These are phyloP conservation scores for Trifolium subterraneum DNA, from an alignment of 306 rosid genomes.

Conservation along the genomic window DNA sequence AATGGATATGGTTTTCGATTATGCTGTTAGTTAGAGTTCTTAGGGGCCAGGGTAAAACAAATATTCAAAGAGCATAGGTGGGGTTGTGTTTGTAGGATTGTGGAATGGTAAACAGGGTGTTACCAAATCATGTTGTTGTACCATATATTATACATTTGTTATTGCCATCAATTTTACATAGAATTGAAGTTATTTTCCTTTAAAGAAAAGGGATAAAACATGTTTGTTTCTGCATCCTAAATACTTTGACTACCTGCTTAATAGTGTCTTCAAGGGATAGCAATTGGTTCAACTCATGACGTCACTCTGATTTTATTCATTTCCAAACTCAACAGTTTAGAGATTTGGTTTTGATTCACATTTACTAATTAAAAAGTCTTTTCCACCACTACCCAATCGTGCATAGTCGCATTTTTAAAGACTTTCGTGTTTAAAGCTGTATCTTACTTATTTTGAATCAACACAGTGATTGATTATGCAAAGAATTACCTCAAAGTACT, in stretches of 20 bases:
- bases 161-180: conserved; percentile 2
- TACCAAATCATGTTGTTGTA: conserved; percentile 30
- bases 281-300: background rate
- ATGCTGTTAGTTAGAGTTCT: background rate
- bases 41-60: background rate
- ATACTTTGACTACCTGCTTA: background rate
- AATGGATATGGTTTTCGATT: conserved; percentile 9
- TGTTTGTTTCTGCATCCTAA: background rate
- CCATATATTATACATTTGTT: background rate
- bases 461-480: background rate
- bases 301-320: background rate
- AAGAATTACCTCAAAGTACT: too few species aligned
- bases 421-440: background rate
- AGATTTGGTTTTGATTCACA: background rate
- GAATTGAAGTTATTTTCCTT: background rate
- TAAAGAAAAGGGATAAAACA: background rate
- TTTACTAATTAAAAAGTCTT: background rate
- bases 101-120: background rate
- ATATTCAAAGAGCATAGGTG: background rate
- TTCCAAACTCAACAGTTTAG: background rate
- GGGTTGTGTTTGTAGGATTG: conserved; percentile 20
- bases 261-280: background rate
- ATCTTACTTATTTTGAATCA: background rate
- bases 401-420: background rate
- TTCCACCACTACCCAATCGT: background rate